Evolutionary conservation across 768 basidiomycete genomes (phyloP), one percentile per base, ranked within the genome.

Genomic region (Pleurotus tuber-regium): DNA sequence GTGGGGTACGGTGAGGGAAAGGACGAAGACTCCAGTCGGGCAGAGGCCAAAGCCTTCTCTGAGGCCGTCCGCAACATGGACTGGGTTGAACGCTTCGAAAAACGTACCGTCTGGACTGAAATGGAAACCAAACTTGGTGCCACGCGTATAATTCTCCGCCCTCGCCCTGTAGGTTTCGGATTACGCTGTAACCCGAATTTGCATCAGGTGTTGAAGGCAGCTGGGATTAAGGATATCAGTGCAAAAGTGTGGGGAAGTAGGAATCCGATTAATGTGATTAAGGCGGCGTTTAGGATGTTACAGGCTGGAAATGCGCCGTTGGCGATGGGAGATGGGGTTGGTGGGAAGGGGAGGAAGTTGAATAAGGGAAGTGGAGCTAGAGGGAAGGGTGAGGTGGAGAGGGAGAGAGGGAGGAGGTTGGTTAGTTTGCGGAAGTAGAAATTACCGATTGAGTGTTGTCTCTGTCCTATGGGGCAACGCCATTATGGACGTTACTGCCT

Each of bases 211-310:
- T 77, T 95, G 61, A 89, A 91, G 58, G 93, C 94, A 0, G 95
- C 94, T 0, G 97, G 96, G 9, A 89, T 99, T 70, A 89, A 92
- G 66, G 96, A 99, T 69, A 78, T 90, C 36, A 93, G 90, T 58
- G 96, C 91, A 25, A 98, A 97, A 70, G 89, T 98, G 16, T 90
- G 91, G 83, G 94, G 96, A 12, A 94, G 90, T 62, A 75, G 89
- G 57, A 98, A 96, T 68, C 82, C 79, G 30, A 73, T 89, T 57
- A 83, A 88, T 66, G 91, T 96, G 35, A 82, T 95, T 73, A 96
- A 97, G 71, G 84, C 87, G 21, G 76, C 83, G 12, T 79, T 93
- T 59, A 78, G 86, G 65, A 78, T 97, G 74, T 71, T 99, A 43
- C 91, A 94, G 54, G 83, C 89, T 1, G 94, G 95, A 0, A 83